Base-by-base conservation (phyloP, 805 yeast species). In the Cyberlindnera galapagoensis region DNA sequence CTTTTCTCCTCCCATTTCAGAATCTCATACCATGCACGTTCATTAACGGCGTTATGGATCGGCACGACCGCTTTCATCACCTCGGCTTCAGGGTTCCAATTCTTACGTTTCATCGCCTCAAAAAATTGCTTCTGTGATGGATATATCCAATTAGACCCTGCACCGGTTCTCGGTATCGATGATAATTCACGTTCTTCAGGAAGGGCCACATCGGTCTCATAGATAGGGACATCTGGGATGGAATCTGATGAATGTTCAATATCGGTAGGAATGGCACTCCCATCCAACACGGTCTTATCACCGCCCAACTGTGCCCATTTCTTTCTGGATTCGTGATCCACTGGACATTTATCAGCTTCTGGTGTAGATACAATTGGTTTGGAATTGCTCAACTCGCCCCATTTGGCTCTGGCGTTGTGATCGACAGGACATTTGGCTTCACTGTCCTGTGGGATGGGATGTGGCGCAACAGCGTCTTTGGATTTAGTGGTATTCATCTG, bases 101-200 rank as follows among this genome's bases (percentile, higher is more conserved):
- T 73, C 51, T 90, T 90, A 30, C 97, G 72, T 45, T 74, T 65
- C 97, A 90, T 92, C 8, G 97, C 96, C 37, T 86, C 92, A 56
- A 66, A 90, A 52, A 90, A 90, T 63, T 90, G 97, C 54, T 84
- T 83, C 54, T 90, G 94, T 4, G 95, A 84, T 7, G 98, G 98
- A 53, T 90, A 90, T 2, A 90, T 69, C 98, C 98, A 90, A 60
- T 88, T 82, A 1, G 67, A 47, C 11, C 65, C 65, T 2, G 72
- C 51, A 4, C 73, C 80, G 1, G 94, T 80, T 31, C 95, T 63
- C 28, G 96, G 97, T 25, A 88, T 88, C 3, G 94, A 71, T 8
- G 88, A 77, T 4, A 81, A 59, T 46, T 79, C 90, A 39, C 96
- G 64, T 1, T 80, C 84, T n/a, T 70, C 71, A 0, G 94, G 81